Evolutionary conservation across 345 rosid species (phyloP).

Genomic region (Camelina neglecta): DNA sequence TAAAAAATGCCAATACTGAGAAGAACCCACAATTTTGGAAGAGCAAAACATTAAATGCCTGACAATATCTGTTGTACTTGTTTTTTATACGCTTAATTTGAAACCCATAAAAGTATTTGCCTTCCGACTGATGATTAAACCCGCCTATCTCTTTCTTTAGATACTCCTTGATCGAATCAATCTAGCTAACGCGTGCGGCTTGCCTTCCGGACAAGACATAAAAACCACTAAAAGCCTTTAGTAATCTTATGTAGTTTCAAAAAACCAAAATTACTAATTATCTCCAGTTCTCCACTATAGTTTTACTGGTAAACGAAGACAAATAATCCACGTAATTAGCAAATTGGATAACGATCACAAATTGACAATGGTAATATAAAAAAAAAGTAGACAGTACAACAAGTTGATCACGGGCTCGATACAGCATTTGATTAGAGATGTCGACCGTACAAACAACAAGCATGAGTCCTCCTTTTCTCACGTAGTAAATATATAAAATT

Average conservation of each 20-base stretch:
- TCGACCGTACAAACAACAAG: constrained; percentile 8
- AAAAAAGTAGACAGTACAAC: background rate
- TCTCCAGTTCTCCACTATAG: background rate
- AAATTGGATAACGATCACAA: constrained; percentile 22
- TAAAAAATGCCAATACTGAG: constrained; percentile 6
- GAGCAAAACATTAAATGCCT: background rate
- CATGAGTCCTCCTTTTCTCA: background rate
- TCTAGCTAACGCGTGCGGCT: background rate
- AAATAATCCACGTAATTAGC: constrained; percentile 5
- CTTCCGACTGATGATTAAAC: background rate
- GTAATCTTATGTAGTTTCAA: background rate
- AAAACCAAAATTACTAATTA: background rate
- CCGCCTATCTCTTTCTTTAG: background rate
- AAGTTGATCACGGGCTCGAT: constrained; percentile 13
- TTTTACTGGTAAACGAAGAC: background rate
- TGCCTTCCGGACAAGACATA: background rate
- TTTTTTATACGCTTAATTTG: background rate
- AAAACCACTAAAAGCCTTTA: background rate
- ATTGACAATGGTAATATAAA: background rate
- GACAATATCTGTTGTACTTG: background rate
- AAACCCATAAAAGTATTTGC: background rate
- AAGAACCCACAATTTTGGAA: constrained; percentile 25
- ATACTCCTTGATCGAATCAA: too few species aligned
- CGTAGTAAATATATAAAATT: constrained; percentile 1
- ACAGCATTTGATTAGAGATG: constrained; percentile 1